Percentiles rank a stretch among this genome's conserved stretches.
Evolutionary conservation across 2,329 filamentous ascomycete species (phyloP).

Genomic region (Aspergillus novoparasiticus): DNA sequence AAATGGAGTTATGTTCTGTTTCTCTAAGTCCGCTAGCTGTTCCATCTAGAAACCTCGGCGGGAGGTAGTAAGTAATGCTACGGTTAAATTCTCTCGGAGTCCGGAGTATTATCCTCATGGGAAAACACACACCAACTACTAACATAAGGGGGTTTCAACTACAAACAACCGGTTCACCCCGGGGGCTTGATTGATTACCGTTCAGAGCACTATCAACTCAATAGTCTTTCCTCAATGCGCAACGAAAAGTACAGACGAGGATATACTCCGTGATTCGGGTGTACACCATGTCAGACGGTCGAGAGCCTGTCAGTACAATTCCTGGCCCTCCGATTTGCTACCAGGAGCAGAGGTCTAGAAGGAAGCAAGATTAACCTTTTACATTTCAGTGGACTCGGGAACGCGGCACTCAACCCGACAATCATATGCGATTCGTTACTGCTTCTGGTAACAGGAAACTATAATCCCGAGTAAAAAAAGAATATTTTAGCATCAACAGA

Average conservation of each 20-base stretch:
- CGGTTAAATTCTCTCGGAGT: constrained; percentile 2
- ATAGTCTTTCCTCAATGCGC: neutral
- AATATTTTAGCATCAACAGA: neutral
- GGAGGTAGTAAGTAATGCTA: neutral
- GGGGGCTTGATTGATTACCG: neutral
- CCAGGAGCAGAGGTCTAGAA: neutral
- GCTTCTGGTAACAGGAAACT: neutral
- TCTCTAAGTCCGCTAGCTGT: neutral
- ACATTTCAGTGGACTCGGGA: neutral
- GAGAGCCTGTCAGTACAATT: constrained; percentile 5
- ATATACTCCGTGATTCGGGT: neutral
- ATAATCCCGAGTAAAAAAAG: neutral
- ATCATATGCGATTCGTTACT: constrained; percentile 3
- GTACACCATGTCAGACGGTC: neutral
- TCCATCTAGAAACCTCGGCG: neutral
- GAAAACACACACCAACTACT: neutral
- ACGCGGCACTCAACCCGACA: constrained; percentile 3
- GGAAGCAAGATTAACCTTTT: neutral
- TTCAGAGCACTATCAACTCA: neutral
- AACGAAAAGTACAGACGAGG: neutral
- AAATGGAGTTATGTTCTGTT: neutral
- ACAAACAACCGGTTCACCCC: neutral
- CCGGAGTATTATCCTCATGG: constrained; percentile 7
- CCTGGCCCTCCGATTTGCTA: constrained; percentile 16
- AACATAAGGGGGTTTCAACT: neutral